Evolutionary conservation across 768 basidiomycete genomes (phyloP).

Genomic region (Flagelloscypha sp.): DNA sequence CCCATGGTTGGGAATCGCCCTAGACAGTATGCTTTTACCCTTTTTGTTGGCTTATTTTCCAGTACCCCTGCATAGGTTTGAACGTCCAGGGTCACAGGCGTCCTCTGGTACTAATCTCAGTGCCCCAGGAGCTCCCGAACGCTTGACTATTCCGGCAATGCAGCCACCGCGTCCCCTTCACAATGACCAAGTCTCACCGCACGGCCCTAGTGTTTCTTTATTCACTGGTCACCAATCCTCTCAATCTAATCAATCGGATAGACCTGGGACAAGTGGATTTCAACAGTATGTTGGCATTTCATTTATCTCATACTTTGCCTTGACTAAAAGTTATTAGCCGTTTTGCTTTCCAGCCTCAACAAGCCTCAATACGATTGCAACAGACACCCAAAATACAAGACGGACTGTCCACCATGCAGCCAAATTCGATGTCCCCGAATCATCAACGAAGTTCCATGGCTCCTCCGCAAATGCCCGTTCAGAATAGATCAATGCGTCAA

Average conservation of each 20-base stretch:
- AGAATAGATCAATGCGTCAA: too few relatives aligned
- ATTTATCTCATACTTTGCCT: too few relatives aligned
- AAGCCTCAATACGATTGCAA: conserved; percentile 4
- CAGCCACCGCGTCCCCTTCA: conserved; percentile 36
- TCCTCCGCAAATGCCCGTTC: too few relatives aligned
- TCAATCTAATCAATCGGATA: conserved; percentile 16
- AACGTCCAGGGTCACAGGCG: conserved; percentile 11
- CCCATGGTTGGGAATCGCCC: conserved; percentile 36
- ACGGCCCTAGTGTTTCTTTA: conserved; percentile 10
- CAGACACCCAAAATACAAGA: conserved; percentile 8
- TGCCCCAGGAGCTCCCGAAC: conserved; percentile 50
- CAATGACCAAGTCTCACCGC: conserved; percentile 16
- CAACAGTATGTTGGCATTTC: conserved; percentile 42
- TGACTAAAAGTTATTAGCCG: too few relatives aligned
- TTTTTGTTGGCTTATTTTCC: not conserved
- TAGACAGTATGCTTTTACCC: not conserved
- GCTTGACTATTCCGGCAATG: conserved; percentile 60
- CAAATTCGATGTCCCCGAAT: too few relatives aligned
- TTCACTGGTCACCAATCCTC: conserved; percentile 23
- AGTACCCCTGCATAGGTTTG: conserved; percentile 11
- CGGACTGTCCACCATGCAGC: too few relatives aligned
- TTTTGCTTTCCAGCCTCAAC: not conserved
- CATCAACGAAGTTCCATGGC: conserved; percentile 25
- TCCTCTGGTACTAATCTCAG: conserved; percentile 13
- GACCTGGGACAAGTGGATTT: conserved; percentile 45